These are phyloP conservation scores for Alternaria gansuensis DNA, from an alignment of 2,329 filamentous ascomycete species.

Conservation along the genomic window DNA sequence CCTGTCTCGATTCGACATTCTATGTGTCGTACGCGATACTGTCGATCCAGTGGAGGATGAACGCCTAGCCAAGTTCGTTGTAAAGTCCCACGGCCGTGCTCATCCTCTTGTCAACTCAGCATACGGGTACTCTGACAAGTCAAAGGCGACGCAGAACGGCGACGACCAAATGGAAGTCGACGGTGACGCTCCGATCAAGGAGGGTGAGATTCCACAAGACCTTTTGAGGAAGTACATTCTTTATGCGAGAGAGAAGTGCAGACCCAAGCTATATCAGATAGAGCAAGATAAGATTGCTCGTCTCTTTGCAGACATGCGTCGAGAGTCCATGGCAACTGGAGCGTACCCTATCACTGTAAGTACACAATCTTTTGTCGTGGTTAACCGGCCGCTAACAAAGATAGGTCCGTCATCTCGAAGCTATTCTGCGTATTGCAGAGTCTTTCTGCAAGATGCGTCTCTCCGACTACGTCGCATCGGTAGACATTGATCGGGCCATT, in stretches of 20 bases:
- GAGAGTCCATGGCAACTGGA: slow-evolving; percentile 90
- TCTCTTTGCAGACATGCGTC: slow-evolving; percentile 93
- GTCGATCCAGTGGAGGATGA: slow-evolving; percentile 94
- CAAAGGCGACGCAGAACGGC: slow-evolving; percentile 33
- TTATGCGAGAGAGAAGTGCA: slow-evolving; percentile 88
- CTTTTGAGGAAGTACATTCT: slow-evolving; percentile 95
- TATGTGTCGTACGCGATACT: slow-evolving; percentile 94
- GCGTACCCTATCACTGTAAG: slow-evolving; percentile 97
- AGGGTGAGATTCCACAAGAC: slow-evolving; percentile 86
- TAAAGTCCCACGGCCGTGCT: slow-evolving; percentile 90
- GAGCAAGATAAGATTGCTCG: slow-evolving; percentile 96
- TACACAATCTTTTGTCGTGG: slow-evolving; percentile 5
- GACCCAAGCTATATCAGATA: slow-evolving; percentile 94
- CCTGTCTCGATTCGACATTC: slow-evolving; percentile 95
- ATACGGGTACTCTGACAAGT: slow-evolving; percentile 41
- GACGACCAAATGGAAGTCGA: slow-evolving; percentile 62
- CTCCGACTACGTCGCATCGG: slow-evolving; percentile 89
- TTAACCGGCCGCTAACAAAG: slow-evolving; percentile 24
- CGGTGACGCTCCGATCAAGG: slow-evolving; percentile 61
- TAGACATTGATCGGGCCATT: slow-evolving; percentile 96
- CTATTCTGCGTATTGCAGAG: slow-evolving; percentile 94
- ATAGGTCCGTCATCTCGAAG: slow-evolving; percentile 95
- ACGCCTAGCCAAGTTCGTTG: slow-evolving; percentile 90
- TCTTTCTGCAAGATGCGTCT: slow-evolving; percentile 97
- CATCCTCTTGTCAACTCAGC: slow-evolving; percentile 68